Base-by-base conservation (phyloP, 2,329 filamentous ascomycete species). In the Sclerotiophoma versabilis region DNA sequence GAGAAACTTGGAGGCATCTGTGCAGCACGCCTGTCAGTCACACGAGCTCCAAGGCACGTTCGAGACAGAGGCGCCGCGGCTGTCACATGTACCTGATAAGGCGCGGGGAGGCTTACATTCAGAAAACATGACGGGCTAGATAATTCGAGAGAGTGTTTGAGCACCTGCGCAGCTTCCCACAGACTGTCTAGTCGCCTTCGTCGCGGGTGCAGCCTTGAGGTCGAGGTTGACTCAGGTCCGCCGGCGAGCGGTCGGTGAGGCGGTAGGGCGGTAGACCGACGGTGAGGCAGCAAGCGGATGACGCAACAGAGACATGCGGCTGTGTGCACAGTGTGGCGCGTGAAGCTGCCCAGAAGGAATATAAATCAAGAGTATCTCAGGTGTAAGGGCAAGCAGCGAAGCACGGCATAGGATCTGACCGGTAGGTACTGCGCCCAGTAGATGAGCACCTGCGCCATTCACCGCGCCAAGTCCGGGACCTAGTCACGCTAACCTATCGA, bases 1-100 rank as follows among this genome's bases (percentile, higher is more conserved):
- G 84, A 99, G 87, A 76, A 99, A 99, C 66, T 89, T 89, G 64
- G 93, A 98, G 70, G 95, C 95, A 88, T 98, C 95, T 97, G 71
- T 60, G 59, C 36, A 59, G 59, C 63, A 62, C 53, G 63, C 57
- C 65, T 54, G 75, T 79, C 62, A 77, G 74, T 79, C 77, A 79
- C 76, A 74, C 76, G 75, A 74, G 70, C 64, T 51, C 19, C 34
- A 33, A 54, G 47, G 58, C 38, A 37, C 43, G 42, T 49, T 44
- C 66, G 55, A 69, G 72, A 70, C 66, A 68, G 53, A 58, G 61
- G 62, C 62, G 62, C 47, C 51, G 58, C 50, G 51, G 64, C 57
- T 46, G 59, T 72, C 69, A 71, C 70, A 71, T 69, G 73, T 58
- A 51, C 65, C 49, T 60, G 66, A 70, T 68, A 69, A 71, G 65